Base-by-base conservation (phyloP, 345 rosid genomes). In the Syzygium oleosum region DNA sequence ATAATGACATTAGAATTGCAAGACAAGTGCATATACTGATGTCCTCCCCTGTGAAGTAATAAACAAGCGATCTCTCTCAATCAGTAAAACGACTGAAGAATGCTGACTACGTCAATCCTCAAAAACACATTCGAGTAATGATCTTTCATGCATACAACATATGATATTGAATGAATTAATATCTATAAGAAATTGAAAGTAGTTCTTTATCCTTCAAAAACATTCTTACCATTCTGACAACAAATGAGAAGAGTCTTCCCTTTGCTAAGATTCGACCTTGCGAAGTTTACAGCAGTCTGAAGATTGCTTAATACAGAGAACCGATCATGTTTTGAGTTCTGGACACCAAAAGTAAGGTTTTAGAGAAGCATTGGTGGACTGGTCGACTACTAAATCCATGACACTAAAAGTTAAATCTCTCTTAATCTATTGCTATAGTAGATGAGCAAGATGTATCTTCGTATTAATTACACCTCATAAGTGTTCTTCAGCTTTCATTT, bases 251-350 rank as follows among this genome's bases (percentile, higher is more conserved):
- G 90, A 51, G 88, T 93, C 91, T 93, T 93, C 85, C 96, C 96
- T 58, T 86, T 83, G 80, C 92, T 88, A 86, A 97, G 91, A 84
- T 90, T 94, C 17, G 22, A 14, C 88, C 89, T 93, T 31, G 98
- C 96, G 87, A 95, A 95, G 85, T 88, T 89, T 83, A 96, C 96
- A 0, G 94, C 98, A 1, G 93, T 86, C 85, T 89, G 91, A 85
- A 96, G 98, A 85, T 94, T 95, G 91, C 86, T 95, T 84, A 91
- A 89, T 85, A 97, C 79, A 34, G 98, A 95, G 89, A 95, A 95
- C 51, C 99, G 92, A 85, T 95, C 96, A 80, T 92, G 89, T 79
- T 97, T 97, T 61, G 99, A 96, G 88, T 91, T 91, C 99, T 96
- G 91, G 78, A 88, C 34, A 91, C 86, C 29, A 88, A 85, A 86